phyloP scores from a whole-genome alignment of 2,329 filamentous ascomycete genomes.

The Thelonectria blattea region DNA sequence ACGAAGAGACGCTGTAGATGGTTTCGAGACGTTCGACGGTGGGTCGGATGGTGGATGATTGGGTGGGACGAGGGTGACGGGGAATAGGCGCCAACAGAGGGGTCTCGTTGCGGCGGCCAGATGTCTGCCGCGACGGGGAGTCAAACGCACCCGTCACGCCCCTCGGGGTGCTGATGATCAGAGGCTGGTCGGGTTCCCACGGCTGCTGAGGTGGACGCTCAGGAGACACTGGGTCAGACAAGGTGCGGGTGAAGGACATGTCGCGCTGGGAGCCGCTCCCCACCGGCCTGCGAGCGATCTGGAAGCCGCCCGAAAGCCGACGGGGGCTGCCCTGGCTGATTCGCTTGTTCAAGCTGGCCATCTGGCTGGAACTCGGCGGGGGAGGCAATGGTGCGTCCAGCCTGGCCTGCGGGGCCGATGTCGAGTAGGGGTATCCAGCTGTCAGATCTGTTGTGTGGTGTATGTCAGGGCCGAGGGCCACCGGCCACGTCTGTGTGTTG shows the following conservation, averaged over 20 bases:
- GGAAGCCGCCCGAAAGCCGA: constrained; percentile 52
- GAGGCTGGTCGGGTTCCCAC: constrained; percentile 54
- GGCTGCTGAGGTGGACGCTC: constrained; percentile 18
- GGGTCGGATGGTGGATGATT: constrained; percentile 46
- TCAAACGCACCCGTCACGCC: constrained; percentile 62
- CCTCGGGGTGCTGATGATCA: constrained; percentile 66
- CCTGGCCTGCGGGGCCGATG: constrained; percentile 43
- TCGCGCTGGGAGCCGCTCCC: constrained; percentile 41
- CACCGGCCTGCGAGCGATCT: constrained; percentile 49
- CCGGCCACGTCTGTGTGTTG: constrained; percentile 56
- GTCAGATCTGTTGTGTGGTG: constrained; percentile 27
- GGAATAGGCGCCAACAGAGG: constrained; percentile 61
- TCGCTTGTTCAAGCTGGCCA: constrained; percentile 46
- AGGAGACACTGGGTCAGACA: constrained; percentile 31
- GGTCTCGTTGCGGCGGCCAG: constrained; percentile 47
- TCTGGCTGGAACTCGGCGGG: constrained; percentile 48
- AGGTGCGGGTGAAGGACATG: constrained; percentile 25
- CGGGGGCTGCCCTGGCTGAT: constrained; percentile 47
- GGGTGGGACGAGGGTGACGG: constrained; percentile 53
- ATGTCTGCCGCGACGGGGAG: constrained; percentile 44
- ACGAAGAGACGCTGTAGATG: constrained; percentile 52
- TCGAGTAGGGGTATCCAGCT: constrained; percentile 50
- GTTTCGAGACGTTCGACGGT: constrained; percentile 62
- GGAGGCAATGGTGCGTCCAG: constrained; percentile 48
- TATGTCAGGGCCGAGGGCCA: constrained; percentile 37